Evolutionary conservation across 129 eudicot genomes (phyloP), one percentile per base, ranked within the genome.

Genomic region (Artemisia tridentata): DNA sequence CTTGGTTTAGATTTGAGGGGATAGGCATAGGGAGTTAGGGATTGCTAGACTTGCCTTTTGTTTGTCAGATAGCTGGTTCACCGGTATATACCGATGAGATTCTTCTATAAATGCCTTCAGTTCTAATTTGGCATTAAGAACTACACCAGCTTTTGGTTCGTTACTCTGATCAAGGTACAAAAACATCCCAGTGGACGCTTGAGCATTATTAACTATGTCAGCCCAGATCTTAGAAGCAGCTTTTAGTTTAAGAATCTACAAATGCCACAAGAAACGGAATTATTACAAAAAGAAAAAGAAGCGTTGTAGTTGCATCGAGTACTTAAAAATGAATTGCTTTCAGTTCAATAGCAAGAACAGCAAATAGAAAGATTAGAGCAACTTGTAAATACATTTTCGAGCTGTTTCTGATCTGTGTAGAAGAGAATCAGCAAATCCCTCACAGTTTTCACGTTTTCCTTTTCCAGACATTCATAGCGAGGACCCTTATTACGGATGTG

Each of bases 401-500:
- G 95, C 55, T 69, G 69, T 69, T 82, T 41, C n/a, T 83, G 81
- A 64, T 85, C 80, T 52, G 82, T 45, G 78, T 69, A 65, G 59
- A 85, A 53, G 34, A 72, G 81, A 52, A 58, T 70, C 71, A 85
- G 82, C 54, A 85, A 75, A 59, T 91, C 92, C 54, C 80, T 77
- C 86, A 91, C 95, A 14, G 86, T 65, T 17, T 15, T 41, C 63
- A 88, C 79, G 17, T 77, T 65, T 65, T 74, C 95, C 20, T 65
- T 43, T 71, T 23, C 75, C 83, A 90, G 53, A 14, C 84, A 85
- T 55, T 75, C 69, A 75, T 79, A 81, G 46, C 83, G 86, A 63
- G 83, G 61, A 73, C 97, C 97, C 60, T 79, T 82, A 63, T 81
- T 72, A 25, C 88, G 81, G 12, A 90, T 90, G 61, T 85, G 78